Percentiles rank a stretch among this genome's conserved stretches.
phyloP scores from a whole-genome alignment of 1,284 basidiomycete genomes.

The Cryptococcus jaspeensis region DNA sequence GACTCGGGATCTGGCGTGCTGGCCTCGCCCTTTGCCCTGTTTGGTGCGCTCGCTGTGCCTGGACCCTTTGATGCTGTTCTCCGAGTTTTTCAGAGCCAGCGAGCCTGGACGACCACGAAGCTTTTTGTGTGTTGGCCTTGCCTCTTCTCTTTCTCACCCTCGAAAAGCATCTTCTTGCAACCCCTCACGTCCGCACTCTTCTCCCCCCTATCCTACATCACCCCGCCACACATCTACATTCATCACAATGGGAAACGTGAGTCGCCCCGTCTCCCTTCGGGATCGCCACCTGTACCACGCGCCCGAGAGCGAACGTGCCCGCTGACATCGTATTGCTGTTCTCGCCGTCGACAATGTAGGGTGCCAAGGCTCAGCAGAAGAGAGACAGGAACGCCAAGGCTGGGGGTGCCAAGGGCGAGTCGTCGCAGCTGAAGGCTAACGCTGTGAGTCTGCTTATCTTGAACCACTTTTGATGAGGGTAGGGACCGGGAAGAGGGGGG shows the following conservation, averaged over 20 bases:
- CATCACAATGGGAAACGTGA: not conserved
- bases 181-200: not conserved
- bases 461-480: too few relatives aligned
- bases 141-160: slow-evolving; percentile 1
- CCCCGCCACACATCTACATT: not conserved
- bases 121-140: not conserved
- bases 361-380: slow-evolving; percentile 46
- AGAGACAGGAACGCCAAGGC: slow-evolving; percentile 39
- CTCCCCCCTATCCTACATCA: not conserved
- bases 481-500: not conserved
- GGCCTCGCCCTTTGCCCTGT: not conserved
- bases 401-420: slow-evolving; percentile 30
- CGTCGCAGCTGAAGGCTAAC: slow-evolving; percentile 49
- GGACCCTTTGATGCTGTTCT: not conserved
- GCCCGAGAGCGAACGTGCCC: not conserved
- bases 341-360: slow-evolving; percentile 24
- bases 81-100: not conserved
- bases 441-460: slow-evolving; percentile 32
- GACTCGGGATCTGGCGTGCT: not conserved
- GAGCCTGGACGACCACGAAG: not conserved
- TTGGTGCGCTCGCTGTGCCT: not conserved
- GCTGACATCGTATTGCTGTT: not conserved
- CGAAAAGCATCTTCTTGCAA: not conserved
- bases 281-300: not conserved
- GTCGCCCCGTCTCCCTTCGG: not conserved